Evolutionary conservation across 805 yeast species (phyloP).

Genomic region (Scheffersomyces lignosus): DNA sequence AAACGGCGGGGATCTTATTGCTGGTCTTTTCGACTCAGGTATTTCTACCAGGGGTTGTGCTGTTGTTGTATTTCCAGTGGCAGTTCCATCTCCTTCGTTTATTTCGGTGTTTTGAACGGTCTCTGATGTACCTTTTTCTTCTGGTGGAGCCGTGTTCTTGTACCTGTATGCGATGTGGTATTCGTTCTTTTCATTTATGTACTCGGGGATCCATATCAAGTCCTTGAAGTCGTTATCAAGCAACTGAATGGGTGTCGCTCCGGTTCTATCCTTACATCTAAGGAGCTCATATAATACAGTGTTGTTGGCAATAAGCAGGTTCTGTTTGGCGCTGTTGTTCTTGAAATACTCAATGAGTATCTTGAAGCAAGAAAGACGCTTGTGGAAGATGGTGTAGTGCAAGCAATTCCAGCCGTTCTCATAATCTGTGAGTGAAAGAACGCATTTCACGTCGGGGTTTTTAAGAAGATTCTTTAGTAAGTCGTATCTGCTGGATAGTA

Average conservation of each 20-base stretch:
- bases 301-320: slow-evolving; percentile 10
- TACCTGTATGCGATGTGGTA: slow-evolving; percentile 26
- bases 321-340: slow-evolving; percentile 14
- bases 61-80: not conserved
- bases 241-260: slow-evolving; percentile 71
- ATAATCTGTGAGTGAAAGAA: slow-evolving; percentile 48
- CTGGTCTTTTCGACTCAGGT: slow-evolving; percentile 4
- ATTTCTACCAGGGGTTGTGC: not conserved
- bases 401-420: slow-evolving; percentile 85
- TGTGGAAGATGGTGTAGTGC: slow-evolving; percentile 65
- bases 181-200: slow-evolving; percentile 36
- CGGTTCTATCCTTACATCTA: slow-evolving; percentile 65
- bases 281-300: slow-evolving; percentile 38
- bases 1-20: slow-evolving; percentile 14
- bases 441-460: slow-evolving; percentile 46
- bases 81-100: not conserved
- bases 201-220: slow-evolving; percentile 43
- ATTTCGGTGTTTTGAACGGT: not conserved
- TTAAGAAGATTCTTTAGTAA: slow-evolving; percentile 47
- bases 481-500: slow-evolving; percentile 50
- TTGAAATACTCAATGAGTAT: slow-evolving; percentile 29
- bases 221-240: slow-evolving; percentile 48
- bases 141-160: too few species aligned
- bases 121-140: too few species aligned
- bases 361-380: slow-evolving; percentile 55